Percentiles rank a stretch among this genome's conserved stretches.
phyloP scores from a whole-genome alignment of 495 filamentous ascomycete genomes.

The Trichoderma orchidacearum region DNA sequence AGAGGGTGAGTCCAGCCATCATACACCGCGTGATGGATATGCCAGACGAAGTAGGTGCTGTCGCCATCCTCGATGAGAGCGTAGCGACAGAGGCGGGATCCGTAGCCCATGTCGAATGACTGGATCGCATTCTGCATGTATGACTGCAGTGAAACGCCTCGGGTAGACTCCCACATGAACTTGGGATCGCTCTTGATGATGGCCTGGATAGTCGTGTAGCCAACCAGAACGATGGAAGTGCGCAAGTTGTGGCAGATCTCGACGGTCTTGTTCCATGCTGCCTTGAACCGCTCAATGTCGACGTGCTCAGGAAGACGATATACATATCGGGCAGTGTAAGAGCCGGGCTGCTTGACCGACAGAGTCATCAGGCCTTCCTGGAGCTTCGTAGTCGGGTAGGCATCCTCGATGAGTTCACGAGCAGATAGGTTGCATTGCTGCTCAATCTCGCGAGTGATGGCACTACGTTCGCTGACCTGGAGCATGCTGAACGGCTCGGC shows the following conservation, averaged over 20 bases:
- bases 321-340: conserved; percentile 29
- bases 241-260: conserved; percentile 48
- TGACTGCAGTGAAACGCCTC: background rate
- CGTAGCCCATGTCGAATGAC: conserved; percentile 1
- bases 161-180: conserved; percentile 4
- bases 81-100: conserved; percentile 10
- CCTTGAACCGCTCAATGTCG: conserved; percentile 27
- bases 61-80: conserved; percentile 8
- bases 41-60: conserved; percentile 33
- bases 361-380: conserved; percentile 32
- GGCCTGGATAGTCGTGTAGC: conserved; percentile 8
- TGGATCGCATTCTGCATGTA: background rate
- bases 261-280: conserved; percentile 38
- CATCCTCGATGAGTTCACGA: conserved; percentile 11
- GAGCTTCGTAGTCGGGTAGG: conserved; percentile 45
- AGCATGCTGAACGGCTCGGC: background rate
- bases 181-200: conserved; percentile 6
- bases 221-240: conserved; percentile 41
- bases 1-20: background rate
- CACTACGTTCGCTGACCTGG: background rate
- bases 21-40: conserved; percentile 9
- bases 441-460: background rate
- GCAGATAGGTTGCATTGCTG: background rate
- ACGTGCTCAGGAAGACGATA: conserved; percentile 9
- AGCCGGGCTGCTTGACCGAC: conserved; percentile 10